phyloP scores from a whole-genome alignment of 768 basidiomycete species.

The Trametes elegans region DNA sequence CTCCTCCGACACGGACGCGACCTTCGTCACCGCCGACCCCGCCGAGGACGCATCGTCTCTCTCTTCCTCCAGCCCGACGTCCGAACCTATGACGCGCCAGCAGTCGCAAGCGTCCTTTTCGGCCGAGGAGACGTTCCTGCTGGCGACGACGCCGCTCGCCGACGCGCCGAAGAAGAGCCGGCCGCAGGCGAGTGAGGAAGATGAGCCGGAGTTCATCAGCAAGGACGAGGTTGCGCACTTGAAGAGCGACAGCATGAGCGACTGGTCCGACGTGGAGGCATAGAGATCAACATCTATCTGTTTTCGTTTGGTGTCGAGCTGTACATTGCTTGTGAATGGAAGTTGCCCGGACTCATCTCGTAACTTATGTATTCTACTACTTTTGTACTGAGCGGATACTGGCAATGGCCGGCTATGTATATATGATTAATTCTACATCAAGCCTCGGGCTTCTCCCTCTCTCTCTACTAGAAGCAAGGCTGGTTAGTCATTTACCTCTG shows the following conservation, averaged over 20 bases:
- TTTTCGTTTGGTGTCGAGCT: not conserved
- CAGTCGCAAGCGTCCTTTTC: not conserved
- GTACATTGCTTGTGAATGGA: not conserved
- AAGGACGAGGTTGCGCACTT: constrained; percentile 14
- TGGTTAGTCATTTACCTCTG: too few relatives aligned
- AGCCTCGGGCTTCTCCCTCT: too few relatives aligned
- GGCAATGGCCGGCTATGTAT: too few relatives aligned
- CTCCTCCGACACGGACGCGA: constrained; percentile 4
- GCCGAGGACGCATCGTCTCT: not conserved
- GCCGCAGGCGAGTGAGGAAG: not conserved
- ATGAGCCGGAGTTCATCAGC: constrained; percentile 14
- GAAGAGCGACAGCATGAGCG: constrained; percentile 14
- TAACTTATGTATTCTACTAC: too few relatives aligned
- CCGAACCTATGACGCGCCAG: not conserved
- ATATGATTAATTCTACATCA: too few relatives aligned
- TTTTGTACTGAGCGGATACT: too few relatives aligned
- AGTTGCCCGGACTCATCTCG: not conserved
- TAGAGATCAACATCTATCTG: too few relatives aligned
- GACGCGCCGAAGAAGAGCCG: not conserved
- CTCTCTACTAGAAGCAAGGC: too few relatives aligned
- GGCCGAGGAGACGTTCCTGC: constrained; percentile 10
- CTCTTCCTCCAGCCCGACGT: not conserved
- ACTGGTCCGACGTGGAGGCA: constrained; percentile 17
- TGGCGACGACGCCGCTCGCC: constrained; percentile 14
- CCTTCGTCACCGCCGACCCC: not conserved